These are phyloP conservation scores for Crithidia fasciculata DNA, from an alignment of 208 protist species.

Conservation along the genomic window DNA sequence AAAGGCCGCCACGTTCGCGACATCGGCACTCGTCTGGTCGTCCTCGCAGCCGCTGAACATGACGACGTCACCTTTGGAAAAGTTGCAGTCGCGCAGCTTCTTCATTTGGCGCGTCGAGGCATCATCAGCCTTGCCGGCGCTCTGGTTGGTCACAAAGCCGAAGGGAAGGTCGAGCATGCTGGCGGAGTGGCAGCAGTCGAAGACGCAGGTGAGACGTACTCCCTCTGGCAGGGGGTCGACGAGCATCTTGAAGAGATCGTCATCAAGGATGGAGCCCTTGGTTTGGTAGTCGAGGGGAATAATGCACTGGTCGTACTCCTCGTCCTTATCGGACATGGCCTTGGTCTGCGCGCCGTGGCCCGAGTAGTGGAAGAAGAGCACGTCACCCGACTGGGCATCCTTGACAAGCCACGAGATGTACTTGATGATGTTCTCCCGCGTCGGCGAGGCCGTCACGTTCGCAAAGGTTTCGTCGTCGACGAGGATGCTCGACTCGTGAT, in stretches of 20 bases:
- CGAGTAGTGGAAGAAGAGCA: slow-evolving; percentile 92
- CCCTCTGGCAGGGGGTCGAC: slow-evolving; percentile 75
- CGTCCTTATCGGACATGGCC: slow-evolving; percentile 53
- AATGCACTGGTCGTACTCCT: slow-evolving; percentile 87
- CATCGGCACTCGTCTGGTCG: slow-evolving; percentile 77
- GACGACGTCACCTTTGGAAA: slow-evolving; percentile 80
- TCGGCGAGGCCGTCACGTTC: slow-evolving; percentile 73
- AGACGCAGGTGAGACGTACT: slow-evolving; percentile 89
- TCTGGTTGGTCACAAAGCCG: slow-evolving; percentile 56
- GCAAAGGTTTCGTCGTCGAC: slow-evolving; percentile 83
- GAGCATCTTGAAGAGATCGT: slow-evolving; percentile 89
- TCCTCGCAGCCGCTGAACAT: slow-evolving; percentile 92
- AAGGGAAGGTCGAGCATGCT: slow-evolving; percentile 91
- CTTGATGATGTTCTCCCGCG: slow-evolving; percentile 82
- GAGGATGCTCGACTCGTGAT: slow-evolving; percentile 85
- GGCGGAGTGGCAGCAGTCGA: slow-evolving; percentile 95
- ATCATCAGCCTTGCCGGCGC: slow-evolving; percentile 3
- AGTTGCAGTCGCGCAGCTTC: slow-evolving; percentile 71
- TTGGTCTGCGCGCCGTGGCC: slow-evolving; percentile 85
- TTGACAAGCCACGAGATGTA: slow-evolving; percentile 86
- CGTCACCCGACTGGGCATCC: slow-evolving; percentile 81
- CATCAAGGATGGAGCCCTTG: slow-evolving; percentile 84
- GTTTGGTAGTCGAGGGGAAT: slow-evolving; percentile 81
- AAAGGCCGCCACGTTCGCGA: slow-evolving; percentile 43
- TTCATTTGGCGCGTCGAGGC: slow-evolving; percentile 49